Percentiles rank a stretch among this genome's conserved stretches.
phyloP scores from a whole-genome alignment of 352 stramenopile genomes.

The Globisporangium cylindrosporum region DNA sequence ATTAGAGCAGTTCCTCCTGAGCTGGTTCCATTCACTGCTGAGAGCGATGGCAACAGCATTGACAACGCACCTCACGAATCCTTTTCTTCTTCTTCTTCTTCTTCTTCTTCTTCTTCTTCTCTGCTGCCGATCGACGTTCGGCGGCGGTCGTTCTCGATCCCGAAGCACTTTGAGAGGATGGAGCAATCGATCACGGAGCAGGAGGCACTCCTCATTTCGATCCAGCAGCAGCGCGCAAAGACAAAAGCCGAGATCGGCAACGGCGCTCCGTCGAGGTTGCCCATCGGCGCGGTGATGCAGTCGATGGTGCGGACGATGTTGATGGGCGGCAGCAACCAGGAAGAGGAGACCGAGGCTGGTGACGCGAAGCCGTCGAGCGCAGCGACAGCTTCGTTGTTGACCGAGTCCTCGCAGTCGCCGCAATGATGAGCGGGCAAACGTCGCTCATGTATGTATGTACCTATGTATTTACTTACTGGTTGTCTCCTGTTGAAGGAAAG shows the following conservation, averaged over 20 bases:
- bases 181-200: constrained; percentile 19
- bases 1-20: neutral
- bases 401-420: neutral
- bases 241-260: constrained; percentile 15
- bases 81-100: neutral
- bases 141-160: constrained; percentile 41
- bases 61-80: neutral
- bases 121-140: constrained; percentile 16
- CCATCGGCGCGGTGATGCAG: constrained; percentile 22
- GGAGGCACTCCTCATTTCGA: constrained; percentile 51
- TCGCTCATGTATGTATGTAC: no score
- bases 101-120: neutral
- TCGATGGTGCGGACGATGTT: constrained; percentile 8
- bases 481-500: neutral
- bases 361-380: neutral
- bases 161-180: constrained; percentile 44
- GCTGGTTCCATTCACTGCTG: neutral
- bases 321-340: neutral
- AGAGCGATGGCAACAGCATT: neutral
- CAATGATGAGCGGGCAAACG: neutral
- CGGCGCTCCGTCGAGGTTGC: constrained; percentile 8
- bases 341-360: neutral
- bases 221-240: constrained; percentile 59
- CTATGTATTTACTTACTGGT: no score
- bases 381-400: neutral